Conservation (phyloP, 106 monocot species). For the Narthecium ossifragum region DNA sequence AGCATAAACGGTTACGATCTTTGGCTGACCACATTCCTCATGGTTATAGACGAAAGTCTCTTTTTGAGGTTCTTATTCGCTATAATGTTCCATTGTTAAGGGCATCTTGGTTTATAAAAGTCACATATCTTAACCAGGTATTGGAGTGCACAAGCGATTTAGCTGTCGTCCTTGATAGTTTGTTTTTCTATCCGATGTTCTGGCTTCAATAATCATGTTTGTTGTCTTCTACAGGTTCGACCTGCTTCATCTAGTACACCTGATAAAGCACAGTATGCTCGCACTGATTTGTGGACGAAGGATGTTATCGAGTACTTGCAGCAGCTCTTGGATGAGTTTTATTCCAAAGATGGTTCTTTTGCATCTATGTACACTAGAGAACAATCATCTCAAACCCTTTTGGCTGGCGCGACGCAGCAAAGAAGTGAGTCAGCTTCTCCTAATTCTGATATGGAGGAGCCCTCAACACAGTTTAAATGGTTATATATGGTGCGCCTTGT, state of each 20-base stretch:
- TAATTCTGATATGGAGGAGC: conserved; percentile 49
- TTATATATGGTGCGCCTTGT: conserved; percentile 77
- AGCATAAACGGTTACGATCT: conserved; percentile 62
- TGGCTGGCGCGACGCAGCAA: conserved; percentile 25
- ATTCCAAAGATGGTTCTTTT: conserved; percentile 58
- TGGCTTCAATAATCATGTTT: background rate
- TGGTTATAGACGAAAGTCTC: conserved; percentile 83
- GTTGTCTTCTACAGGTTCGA: conserved; percentile 36
- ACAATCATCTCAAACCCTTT: conserved; percentile 34
- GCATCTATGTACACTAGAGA: conserved; percentile 28
- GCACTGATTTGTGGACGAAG: conserved; percentile 85
- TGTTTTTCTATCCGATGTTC: no score
- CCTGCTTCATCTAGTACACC: conserved; percentile 44
- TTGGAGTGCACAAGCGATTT: no score
- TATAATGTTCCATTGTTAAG: conserved; percentile 80
- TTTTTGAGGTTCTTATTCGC: conserved; percentile 88
- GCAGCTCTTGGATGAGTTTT: conserved; percentile 80
- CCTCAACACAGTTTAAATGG: conserved; percentile 65
- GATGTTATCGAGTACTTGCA: conserved; percentile 85
- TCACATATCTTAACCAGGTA: conserved; percentile 98
- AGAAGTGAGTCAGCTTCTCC: conserved; percentile 31
- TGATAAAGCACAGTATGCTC: conserved; percentile 66
- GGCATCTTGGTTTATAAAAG: conserved; percentile 98
- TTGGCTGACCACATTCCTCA: conserved; percentile 94
- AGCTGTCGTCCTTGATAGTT: no score